phyloP scores from a whole-genome alignment of 352 stramenopile species.

The Pythium brachiatum region DNA sequence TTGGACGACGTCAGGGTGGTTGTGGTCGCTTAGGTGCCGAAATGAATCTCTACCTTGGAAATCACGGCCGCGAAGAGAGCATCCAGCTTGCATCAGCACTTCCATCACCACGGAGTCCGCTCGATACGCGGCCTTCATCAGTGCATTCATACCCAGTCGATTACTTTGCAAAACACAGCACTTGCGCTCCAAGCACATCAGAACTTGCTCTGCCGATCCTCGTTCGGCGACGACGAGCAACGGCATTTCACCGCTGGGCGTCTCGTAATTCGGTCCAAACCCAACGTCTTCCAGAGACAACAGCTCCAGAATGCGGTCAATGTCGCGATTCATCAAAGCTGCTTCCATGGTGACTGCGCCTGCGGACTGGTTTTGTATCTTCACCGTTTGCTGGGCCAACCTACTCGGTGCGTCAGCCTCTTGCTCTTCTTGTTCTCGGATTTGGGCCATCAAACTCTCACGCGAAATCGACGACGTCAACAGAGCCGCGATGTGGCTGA shows the following conservation, averaged over 20 bases:
- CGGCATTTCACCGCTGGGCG: conserved; percentile 36
- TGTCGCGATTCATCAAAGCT: conserved; percentile 32
- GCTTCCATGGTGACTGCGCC: conserved; percentile 34
- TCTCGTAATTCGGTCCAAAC: conserved; percentile 55
- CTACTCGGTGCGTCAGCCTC: conserved; percentile 18
- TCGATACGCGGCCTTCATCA: conserved; percentile 49
- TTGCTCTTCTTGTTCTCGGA: conserved; percentile 45
- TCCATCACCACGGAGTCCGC: conserved; percentile 36
- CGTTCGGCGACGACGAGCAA: conserved; percentile 29
- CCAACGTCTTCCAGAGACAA: conserved; percentile 29
- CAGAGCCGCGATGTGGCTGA: conserved; percentile 28
- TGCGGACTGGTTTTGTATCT: conserved; percentile 9
- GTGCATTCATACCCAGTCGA: conserved; percentile 34
- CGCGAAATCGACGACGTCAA: conserved; percentile 29
- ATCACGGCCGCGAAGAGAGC: conserved; percentile 38
- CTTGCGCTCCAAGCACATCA: conserved; percentile 34
- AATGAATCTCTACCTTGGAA: conserved; percentile 41
- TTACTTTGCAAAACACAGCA: conserved; percentile 51
- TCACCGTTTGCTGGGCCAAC: conserved; percentile 12
- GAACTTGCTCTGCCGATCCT: conserved; percentile 28
- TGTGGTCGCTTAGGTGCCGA: conserved; percentile 37
- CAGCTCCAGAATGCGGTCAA: conserved; percentile 35
- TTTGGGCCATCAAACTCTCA: conserved; percentile 27
- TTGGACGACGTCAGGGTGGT: conserved; percentile 45
- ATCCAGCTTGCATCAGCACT: conserved; percentile 37